Percentiles rank a stretch among this genome's conserved stretches.
These are phyloP conservation scores for Aspergillus steynii DNA, from an alignment of 495 filamentous ascomycete species.

Conservation along the genomic window DNA sequence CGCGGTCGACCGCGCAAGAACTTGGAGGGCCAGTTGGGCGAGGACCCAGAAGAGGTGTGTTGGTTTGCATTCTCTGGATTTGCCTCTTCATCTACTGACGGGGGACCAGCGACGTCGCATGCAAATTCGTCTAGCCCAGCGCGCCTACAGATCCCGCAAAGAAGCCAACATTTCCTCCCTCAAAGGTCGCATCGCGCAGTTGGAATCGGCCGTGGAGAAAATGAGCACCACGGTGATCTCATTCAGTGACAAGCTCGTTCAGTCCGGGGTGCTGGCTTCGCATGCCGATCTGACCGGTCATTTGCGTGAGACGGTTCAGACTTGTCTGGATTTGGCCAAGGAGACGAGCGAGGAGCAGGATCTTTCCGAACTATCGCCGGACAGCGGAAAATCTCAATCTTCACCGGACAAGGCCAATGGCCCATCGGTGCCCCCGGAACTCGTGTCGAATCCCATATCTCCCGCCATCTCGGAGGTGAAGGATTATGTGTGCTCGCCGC, in stretches of 20 bases:
- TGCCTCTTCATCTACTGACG: background rate
- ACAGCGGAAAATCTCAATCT: background rate
- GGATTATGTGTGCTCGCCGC: background rate
- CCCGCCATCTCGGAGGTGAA: background rate
- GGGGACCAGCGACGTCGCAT: constrained; percentile 68
- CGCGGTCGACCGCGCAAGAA: constrained; percentile 23
- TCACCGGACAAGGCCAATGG: background rate
- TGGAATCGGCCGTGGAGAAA: constrained; percentile 66
- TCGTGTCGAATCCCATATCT: background rate
- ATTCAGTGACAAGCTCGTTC: constrained; percentile 63
- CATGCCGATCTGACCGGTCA: constrained; percentile 34
- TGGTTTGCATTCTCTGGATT: background rate
- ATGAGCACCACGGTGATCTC: constrained; percentile 72
- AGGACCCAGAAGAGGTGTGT: constrained; percentile 28
- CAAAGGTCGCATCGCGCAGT: constrained; percentile 62
- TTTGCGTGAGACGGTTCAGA: constrained; percentile 36
- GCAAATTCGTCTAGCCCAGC: constrained; percentile 84
- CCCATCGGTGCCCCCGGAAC: background rate
- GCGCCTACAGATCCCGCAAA: constrained; percentile 81
- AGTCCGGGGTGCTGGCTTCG: constrained; percentile 43
- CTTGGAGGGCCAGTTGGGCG: constrained; percentile 7
- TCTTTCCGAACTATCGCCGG: constrained; percentile 7
- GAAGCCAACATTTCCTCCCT: constrained; percentile 77
- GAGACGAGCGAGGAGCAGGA: constrained; percentile 14
- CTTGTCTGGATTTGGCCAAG: constrained; percentile 27